Conservation (phyloP, 192 early-diverging fungal genomes). For the Martensiomyces pterosporus region DNA sequence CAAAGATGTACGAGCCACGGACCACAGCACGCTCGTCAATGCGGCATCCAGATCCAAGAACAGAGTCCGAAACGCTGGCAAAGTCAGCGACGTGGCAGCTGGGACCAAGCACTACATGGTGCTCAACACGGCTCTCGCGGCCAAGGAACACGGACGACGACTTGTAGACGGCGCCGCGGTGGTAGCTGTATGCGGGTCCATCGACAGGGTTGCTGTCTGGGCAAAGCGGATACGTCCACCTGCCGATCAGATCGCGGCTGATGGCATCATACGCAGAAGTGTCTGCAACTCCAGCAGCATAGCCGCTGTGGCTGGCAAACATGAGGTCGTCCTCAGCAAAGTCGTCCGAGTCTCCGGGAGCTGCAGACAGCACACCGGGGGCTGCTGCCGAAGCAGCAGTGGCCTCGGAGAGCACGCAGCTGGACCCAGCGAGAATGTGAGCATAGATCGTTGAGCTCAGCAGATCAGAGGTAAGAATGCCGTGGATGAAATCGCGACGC, state of each 20-base stretch:
- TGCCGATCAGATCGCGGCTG: conserved; percentile 73
- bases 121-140: conserved; percentile 59
- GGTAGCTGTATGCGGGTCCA: conserved; percentile 66
- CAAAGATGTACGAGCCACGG: conserved; percentile 83
- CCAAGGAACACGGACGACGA: conserved; percentile 68
- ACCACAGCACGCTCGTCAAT: conserved; percentile 79
- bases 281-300: conserved; percentile 59
- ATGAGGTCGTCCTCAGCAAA: background rate
- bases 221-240: conserved; percentile 94
- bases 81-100: conserved; percentile 72
- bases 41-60: conserved; percentile 77
- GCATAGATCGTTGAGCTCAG: conserved; percentile 82
- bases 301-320: conserved; percentile 32
- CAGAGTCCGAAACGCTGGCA: conserved; percentile 66
- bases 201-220: conserved; percentile 80
- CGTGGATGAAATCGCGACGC: conserved; percentile 83
- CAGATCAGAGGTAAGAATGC: conserved; percentile 85
- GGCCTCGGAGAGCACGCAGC: conserved; percentile 60
- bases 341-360: background rate
- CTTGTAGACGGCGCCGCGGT: conserved; percentile 83
- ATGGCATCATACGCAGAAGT: conserved; percentile 67
- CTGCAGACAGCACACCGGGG: background rate
- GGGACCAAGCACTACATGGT: conserved; percentile 79
- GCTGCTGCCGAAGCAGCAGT: background rate
- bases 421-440: conserved; percentile 58